phyloP scores from a whole-genome alignment of 139 green algal genomes.

The Nannochloris sp. region DNA sequence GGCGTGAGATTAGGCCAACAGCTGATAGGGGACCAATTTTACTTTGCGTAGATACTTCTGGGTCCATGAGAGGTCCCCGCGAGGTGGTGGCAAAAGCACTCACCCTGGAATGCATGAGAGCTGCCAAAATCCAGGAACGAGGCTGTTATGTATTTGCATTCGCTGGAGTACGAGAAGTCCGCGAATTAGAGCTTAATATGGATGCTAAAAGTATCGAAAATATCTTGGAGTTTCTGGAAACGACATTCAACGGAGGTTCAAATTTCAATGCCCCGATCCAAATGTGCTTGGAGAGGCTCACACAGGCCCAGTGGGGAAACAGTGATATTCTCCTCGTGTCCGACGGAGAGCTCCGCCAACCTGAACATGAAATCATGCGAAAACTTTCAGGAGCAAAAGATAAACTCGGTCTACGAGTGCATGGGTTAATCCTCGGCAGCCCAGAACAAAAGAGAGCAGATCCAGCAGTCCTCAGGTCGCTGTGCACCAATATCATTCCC shows the following conservation, averaged over 20 bases:
- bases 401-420: conserved; percentile 68
- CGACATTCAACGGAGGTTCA: conserved; percentile 74
- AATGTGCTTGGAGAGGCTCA: conserved; percentile 61
- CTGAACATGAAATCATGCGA: conserved; percentile 67
- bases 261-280: conserved; percentile 81
- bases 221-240: conserved; percentile 77
- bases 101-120: conserved; percentile 64
- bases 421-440: conserved; percentile 66
- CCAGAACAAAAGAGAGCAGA: conserved; percentile 72
- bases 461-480: conserved; percentile 62
- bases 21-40: conserved; percentile 78
- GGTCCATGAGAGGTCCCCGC: conserved; percentile 55
- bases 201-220: conserved; percentile 63
- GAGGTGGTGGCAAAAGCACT: conserved; percentile 82
- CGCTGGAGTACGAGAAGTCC: conserved; percentile 58
- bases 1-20: conserved; percentile 67
- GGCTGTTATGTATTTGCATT: conserved; percentile 85
- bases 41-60: conserved; percentile 83
- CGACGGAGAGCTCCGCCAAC: conserved; percentile 77
- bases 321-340: conserved; percentile 71
- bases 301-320: conserved; percentile 75
- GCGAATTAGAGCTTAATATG: conserved; percentile 69
- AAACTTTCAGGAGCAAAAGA: conserved; percentile 73
- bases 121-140: conserved; percentile 55
- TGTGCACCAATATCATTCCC: conserved; percentile 66